Percentiles rank a stretch among this genome's conserved stretches.
phyloP scores from a whole-genome alignment of 2,329 filamentous ascomycete genomes.

The Xenosphaeropsis pyriputrescens region DNA sequence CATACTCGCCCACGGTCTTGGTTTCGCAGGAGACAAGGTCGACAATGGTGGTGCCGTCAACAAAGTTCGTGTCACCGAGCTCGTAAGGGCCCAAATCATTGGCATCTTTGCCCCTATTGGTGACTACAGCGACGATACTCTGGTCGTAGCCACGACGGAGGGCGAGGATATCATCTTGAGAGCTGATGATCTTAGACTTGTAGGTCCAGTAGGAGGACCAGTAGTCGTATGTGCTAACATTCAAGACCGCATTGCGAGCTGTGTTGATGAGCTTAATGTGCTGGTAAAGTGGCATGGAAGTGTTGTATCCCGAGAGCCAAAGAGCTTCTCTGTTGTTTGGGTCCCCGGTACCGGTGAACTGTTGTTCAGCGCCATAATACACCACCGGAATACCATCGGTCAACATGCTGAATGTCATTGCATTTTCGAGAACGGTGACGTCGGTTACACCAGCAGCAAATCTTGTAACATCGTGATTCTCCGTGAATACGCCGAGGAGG shows the following conservation, averaged over 20 bases:
- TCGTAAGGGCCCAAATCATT: conserved; percentile 4
- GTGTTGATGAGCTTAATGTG: conserved; percentile 25
- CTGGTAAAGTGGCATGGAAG: conserved; percentile 20
- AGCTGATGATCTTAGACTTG: conserved; percentile 4
- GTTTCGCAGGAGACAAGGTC: conserved; percentile 4
- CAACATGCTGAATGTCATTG: conserved; percentile 30
- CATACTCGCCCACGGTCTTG: conserved; percentile 2
- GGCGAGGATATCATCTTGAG: conserved; percentile 4
- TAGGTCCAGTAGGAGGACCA: conserved; percentile 7
- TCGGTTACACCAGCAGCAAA: conserved; percentile 16
- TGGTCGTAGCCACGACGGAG: conserved; percentile 7
- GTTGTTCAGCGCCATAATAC: conserved; percentile 36
- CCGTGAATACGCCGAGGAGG: conserved; percentile 22
- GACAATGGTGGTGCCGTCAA: conserved; percentile 3
- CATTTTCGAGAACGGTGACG: conserved; percentile 24
- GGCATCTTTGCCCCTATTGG: conserved; percentile 3
- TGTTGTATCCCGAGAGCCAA: conserved; percentile 25
- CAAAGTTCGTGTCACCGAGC: conserved; percentile 5
- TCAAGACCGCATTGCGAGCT: conserved; percentile 20
- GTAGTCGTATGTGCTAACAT: conserved; percentile 3
- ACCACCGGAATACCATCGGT: conserved; percentile 33
- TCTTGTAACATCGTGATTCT: conserved; percentile 26
- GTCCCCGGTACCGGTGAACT: conserved; percentile 21
- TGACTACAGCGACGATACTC: conserved; percentile 3
- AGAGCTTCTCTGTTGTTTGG: conserved; percentile 26